Conservation (phyloP, 1,284 basidiomycete species). For the Cystobasidium sp. region DNA sequence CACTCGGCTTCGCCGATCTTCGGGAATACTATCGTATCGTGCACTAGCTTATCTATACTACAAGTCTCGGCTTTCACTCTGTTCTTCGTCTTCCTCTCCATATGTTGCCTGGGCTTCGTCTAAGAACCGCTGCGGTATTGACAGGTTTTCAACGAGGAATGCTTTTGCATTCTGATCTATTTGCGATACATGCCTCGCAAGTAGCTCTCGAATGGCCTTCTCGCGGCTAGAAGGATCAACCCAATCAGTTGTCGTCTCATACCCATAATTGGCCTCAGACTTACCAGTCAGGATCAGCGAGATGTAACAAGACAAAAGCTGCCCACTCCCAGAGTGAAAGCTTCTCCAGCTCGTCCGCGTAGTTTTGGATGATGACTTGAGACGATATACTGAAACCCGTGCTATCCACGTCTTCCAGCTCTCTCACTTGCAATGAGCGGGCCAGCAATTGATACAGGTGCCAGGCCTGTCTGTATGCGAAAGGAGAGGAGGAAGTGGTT, state of each 20-base stretch:
- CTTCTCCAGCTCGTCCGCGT: conserved; percentile 84
- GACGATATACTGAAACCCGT: conserved; percentile 78
- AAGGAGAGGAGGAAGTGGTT: conserved; percentile 74
- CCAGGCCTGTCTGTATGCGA: conserved; percentile 87
- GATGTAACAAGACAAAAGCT: conserved; percentile 84
- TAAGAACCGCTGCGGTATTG: conserved; percentile 83
- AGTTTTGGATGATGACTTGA: conserved; percentile 78
- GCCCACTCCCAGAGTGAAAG: conserved; percentile 82
- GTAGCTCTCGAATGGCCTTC: conserved; percentile 77
- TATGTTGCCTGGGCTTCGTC: conserved; percentile 65
- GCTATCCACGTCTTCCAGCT: conserved; percentile 74
- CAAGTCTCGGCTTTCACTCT: not conserved
- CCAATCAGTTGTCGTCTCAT: conserved; percentile 9
- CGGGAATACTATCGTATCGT: too few relatives aligned
- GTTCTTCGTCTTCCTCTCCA: conserved; percentile 1
- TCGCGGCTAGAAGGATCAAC: conserved; percentile 63
- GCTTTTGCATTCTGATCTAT: conserved; percentile 71
- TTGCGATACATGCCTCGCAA: conserved; percentile 72
- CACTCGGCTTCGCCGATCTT: too few relatives aligned
- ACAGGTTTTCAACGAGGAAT: conserved; percentile 75
- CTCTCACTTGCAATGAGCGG: conserved; percentile 76
- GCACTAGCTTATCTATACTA: too few relatives aligned
- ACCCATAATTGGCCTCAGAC: conserved; percentile 51
- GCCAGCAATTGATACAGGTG: conserved; percentile 89
- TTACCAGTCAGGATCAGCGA: conserved; percentile 77